Percentiles rank a stretch among this genome's conserved stretches.
Evolutionary conservation across 2,329 filamentous ascomycete genomes (phyloP).

Genomic region (Ophiocordyceps australis): DNA sequence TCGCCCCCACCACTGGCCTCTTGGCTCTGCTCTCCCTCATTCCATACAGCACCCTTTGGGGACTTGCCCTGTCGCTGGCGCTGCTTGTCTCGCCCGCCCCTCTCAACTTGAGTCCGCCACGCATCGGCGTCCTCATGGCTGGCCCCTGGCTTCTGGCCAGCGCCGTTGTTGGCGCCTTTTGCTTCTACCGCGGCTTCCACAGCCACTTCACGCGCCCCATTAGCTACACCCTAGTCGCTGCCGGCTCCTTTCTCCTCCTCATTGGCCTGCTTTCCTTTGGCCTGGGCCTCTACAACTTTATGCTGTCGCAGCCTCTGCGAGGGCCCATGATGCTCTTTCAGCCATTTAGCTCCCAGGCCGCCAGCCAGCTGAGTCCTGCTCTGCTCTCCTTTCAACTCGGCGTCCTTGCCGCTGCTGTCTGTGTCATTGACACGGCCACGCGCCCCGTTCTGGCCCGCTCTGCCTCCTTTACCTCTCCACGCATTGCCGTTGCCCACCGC

Average conservation of each 20-base stretch:
- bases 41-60: slow-evolving; percentile 27
- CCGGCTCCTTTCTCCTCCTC: slow-evolving; percentile 18
- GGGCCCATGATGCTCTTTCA: no score
- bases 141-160: slow-evolving; percentile 23
- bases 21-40: slow-evolving; percentile 25
- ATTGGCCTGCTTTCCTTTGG: slow-evolving; percentile 26
- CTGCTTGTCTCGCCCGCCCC: slow-evolving; percentile 26
- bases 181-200: slow-evolving; percentile 12
- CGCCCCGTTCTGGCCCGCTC: slow-evolving; percentile 25
- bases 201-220: slow-evolving; percentile 13
- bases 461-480: slow-evolving; percentile 28
- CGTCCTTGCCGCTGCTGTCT: slow-evolving; percentile 23
- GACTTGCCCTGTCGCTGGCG: slow-evolving; percentile 23
- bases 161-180: slow-evolving; percentile 12
- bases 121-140: slow-evolving; percentile 24
- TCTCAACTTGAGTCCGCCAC: slow-evolving; percentile 17
- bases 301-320: no score
- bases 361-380: slow-evolving; percentile 14
- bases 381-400: slow-evolving; percentile 26
- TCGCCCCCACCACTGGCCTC: slow-evolving; percentile 29
- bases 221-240: slow-evolving; percentile 15
- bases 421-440: slow-evolving; percentile 20
- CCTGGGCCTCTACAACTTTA: slow-evolving; percentile 14
- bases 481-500: slow-evolving; percentile 23
- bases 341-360: slow-evolving; percentile 11